Evolutionary conservation across 164 flowering plant species (phyloP).

Genomic region (Aristolochia fimbriata): DNA sequence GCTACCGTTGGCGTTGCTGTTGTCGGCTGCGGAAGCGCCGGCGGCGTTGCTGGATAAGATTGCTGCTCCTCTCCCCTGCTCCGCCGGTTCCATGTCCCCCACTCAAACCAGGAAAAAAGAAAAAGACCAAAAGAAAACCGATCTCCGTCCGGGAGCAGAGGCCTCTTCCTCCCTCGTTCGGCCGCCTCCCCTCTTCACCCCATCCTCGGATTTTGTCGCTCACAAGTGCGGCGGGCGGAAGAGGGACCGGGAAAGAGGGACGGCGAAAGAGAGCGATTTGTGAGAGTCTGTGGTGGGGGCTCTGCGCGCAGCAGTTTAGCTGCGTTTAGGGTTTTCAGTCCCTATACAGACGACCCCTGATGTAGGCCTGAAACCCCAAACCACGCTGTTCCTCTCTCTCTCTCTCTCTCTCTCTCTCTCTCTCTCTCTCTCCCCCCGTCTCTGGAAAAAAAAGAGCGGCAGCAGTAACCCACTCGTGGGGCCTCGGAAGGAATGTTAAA

Average conservation of each 20-base stretch:
- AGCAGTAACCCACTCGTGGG: slow-evolving; percentile 18
- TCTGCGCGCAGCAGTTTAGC: no score
- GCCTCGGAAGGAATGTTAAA: slow-evolving; percentile 21
- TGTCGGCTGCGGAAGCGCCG: neutral
- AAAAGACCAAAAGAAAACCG: neutral
- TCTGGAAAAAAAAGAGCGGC: neutral
- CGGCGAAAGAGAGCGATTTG: no score
- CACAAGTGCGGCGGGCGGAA: no score
- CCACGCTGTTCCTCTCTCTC: neutral
- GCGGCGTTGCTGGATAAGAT: neutral
- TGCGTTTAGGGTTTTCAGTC: no score
- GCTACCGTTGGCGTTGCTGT: slow-evolving; percentile 10
- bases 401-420: neutral
- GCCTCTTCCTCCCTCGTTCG: slow-evolving; percentile 1
- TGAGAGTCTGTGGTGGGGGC: no score
- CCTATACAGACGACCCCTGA: no score
- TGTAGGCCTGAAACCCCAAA: neutral
- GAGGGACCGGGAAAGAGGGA: no score
- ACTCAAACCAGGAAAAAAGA: no score
- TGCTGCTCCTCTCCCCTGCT: slow-evolving; percentile 12
- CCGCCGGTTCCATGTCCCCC: slow-evolving; percentile 26
- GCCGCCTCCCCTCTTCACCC: slow-evolving; percentile 4
- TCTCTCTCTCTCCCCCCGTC: neutral
- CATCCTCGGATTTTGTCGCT: slow-evolving; percentile 7
- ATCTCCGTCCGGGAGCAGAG: no score